Evolutionary conservation across 2,329 filamentous ascomycete genomes (phyloP), one percentile per base, ranked within the genome.

Genomic region (Sclerotinia borealis): DNA sequence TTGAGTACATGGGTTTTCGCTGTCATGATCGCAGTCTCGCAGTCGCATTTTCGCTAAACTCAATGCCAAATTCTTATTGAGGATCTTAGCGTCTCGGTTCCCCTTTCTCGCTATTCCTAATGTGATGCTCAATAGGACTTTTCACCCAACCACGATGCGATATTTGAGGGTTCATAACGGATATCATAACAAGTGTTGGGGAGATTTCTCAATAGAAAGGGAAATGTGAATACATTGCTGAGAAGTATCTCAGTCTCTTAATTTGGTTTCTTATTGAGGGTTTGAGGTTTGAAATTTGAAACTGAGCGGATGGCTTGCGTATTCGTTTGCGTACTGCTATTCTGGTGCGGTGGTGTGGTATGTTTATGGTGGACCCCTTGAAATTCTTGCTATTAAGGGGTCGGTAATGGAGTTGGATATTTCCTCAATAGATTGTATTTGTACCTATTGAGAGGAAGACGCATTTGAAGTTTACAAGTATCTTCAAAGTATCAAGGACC

Each of bases 101-200:
- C 31, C 61, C 61, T 63, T 63, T 63, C 61, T 41, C 29, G 22
- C 56, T 59, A 49, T 56, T 51, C 64, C 66, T 63, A 65, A 34
- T 61, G 48, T 10, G 37, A 15, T 51, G 61, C 55, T 59, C 55
- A 59, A 60, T 59, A 60, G 29, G 13, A 34, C 19, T 31, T 37
- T 34, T 31, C n/a, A 2, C 4, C 54, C 54, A 58, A 58, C 39
- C 54, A 58, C 29, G 25, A 4, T 8, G 5, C 37, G 9, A 3
- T 1, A n/a, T 25, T 17, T 4, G 27, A 19, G 11, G 43, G 11
- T 7, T 15, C 22, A 17, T 47, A 7, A 15, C 43, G 13, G 11
- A 22, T 11, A 13, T 15, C 22, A 17, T 47, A 7, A 15, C 43
- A 7, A 27, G 43, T 22, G 43, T 27, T 47, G 43, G 22, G 22